Conservation (phyloP, 805 yeast species). For the Nakazawaea ernobii region DNA sequence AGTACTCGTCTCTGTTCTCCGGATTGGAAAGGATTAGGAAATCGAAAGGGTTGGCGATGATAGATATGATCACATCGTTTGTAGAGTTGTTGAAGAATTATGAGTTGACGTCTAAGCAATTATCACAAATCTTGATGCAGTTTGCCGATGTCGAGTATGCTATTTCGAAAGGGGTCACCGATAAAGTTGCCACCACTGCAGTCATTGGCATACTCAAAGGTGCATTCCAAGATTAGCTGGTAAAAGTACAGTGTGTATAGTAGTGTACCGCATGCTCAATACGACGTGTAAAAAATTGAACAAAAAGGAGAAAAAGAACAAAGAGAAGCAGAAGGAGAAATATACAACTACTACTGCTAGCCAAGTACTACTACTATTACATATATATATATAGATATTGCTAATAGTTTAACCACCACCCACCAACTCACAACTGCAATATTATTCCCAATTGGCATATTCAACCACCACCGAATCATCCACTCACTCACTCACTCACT, state of each 20-base stretch:
- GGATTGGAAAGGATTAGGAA: conserved; percentile 64
- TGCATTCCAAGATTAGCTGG: conserved; percentile 30
- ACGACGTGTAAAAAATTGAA: conserved; percentile 11
- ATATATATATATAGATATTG: no score
- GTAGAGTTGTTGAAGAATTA: conserved; percentile 64
- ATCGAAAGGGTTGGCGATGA: conserved; percentile 80
- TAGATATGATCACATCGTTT: conserved; percentile 77
- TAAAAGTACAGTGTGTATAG: not conserved
- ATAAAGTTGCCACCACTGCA: conserved; percentile 84
- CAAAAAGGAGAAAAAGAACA: not conserved
- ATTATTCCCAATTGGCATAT: no score
- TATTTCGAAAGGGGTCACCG: conserved; percentile 88
- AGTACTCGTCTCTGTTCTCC: conserved; percentile 73
- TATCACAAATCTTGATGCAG: conserved; percentile 61
- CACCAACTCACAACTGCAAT: no score
- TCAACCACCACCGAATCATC: no score
- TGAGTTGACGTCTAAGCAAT: conserved; percentile 56
- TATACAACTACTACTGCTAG: no score
- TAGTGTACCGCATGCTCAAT: conserved; percentile 12
- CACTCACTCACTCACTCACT: no score
- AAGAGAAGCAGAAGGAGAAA: no score
- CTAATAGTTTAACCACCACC: no score
- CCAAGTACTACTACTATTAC: no score
- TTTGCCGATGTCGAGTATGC: conserved; percentile 88
- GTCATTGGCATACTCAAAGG: conserved; percentile 79